Percentiles rank a stretch among this genome's conserved stretches.
Evolutionary conservation across 305 asterid species (phyloP).

Genomic region (Plantago rigida): DNA sequence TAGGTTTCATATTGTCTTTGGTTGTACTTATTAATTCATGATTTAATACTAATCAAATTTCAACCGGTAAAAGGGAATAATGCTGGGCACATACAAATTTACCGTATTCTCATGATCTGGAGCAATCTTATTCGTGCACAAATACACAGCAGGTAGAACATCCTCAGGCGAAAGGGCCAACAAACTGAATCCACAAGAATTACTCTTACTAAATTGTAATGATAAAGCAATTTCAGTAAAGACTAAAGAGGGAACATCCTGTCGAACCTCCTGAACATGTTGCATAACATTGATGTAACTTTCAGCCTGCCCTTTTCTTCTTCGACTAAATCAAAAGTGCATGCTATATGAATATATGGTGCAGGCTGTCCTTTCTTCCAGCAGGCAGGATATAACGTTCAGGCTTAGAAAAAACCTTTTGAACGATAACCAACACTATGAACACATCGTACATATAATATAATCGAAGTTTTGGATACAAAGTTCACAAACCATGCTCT

Average conservation of each 20-base stretch:
- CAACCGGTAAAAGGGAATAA: constrained; percentile 15
- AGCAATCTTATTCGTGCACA: constrained; percentile 83
- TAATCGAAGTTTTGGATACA: constrained; percentile 23
- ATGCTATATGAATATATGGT: constrained; percentile 73
- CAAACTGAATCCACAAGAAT: constrained; percentile 49
- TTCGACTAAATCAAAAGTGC: constrained; percentile 73
- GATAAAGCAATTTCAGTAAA: constrained; percentile 17
- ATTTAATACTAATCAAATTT: constrained; percentile 12
- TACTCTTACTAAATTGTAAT: constrained; percentile 23
- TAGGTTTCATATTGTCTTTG: constrained; percentile 16
- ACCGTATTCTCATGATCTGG: constrained; percentile 89
- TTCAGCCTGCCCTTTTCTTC: constrained; percentile 80
- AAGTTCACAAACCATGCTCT: constrained; percentile 61
- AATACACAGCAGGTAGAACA: constrained; percentile 74
- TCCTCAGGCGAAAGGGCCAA: constrained; percentile 79
- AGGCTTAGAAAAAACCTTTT: constrained; percentile 26
- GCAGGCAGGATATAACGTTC: constrained; percentile 54
- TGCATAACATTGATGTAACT: constrained; percentile 74
- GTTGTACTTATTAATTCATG: constrained; percentile 9
- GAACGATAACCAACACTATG: constrained; percentile 13
- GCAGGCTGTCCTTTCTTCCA: constrained; percentile 81
- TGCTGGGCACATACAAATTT: constrained; percentile 19
- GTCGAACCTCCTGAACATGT: constrained; percentile 82
- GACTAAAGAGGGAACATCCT: constrained; percentile 14
- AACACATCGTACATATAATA: constrained; percentile 20